Conservation (phyloP, 2,329 filamentous ascomycete species). For the Dactylellina haptotyla region DNA sequence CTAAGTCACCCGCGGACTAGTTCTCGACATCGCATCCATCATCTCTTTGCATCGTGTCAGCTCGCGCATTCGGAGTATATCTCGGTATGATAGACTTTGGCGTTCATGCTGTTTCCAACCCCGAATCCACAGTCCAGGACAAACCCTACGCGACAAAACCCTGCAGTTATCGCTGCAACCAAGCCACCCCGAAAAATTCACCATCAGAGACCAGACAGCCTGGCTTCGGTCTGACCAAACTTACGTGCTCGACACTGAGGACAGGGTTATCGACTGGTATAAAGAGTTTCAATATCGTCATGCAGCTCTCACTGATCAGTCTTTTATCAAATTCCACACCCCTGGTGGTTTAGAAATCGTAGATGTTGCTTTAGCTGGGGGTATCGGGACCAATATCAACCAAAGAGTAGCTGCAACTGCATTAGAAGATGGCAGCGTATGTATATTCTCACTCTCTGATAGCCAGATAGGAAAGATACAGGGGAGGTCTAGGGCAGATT, state of each 20-base stretch:
- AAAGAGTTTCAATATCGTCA: slow-evolving; percentile 57
- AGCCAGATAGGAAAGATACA: slow-evolving; percentile 41
- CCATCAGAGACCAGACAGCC: slow-evolving; percentile 1
- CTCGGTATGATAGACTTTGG: slow-evolving; percentile 37
- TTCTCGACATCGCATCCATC: slow-evolving; percentile 36
- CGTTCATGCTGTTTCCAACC: slow-evolving; percentile 1
- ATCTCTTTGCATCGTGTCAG: slow-evolving; percentile 48
- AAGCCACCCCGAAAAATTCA: background rate
- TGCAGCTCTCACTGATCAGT: slow-evolving; percentile 48
- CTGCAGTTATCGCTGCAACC: background rate
- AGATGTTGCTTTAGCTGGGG: slow-evolving; percentile 48
- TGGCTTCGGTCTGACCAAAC: slow-evolving; percentile 6
- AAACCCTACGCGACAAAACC: background rate
- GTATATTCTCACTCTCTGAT: slow-evolving; percentile 55
- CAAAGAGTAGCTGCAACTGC: slow-evolving; percentile 53
- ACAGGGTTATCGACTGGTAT: slow-evolving; percentile 56
- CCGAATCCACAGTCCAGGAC: background rate
- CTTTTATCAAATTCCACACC: slow-evolving; percentile 46
- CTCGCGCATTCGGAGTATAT: slow-evolving; percentile 36
- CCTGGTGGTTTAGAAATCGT: slow-evolving; percentile 54
- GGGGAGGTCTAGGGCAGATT: slow-evolving; percentile 51
- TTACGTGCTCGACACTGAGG: slow-evolving; percentile 36
- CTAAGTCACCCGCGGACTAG: background rate
- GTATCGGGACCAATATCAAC: background rate
- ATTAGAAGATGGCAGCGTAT: slow-evolving; percentile 56